A percentile compares a stretch with the other conserved stretches of the same genome.
phyloP scores from a whole-genome alignment of 2,329 filamentous ascomycete species.

The Cladosporium halotolerans region DNA sequence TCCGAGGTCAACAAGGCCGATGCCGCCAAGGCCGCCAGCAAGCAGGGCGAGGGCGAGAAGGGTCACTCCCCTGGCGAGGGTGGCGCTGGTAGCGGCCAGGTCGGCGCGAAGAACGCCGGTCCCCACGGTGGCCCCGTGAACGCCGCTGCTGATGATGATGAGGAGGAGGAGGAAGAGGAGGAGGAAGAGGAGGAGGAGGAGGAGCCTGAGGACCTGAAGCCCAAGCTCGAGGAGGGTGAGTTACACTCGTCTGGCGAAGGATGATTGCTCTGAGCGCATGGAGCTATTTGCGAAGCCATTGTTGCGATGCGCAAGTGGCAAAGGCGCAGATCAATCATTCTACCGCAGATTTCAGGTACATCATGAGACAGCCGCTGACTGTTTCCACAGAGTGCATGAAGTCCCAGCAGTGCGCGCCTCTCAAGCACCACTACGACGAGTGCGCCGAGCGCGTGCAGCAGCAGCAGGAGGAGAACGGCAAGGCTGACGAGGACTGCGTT shows the following conservation, averaged over 20 bases:
- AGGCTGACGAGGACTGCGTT: conserved; percentile 89
- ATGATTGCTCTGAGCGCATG: background rate
- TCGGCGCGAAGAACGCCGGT: conserved; percentile 19
- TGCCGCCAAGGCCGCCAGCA: conserved; percentile 26
- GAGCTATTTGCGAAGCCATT: background rate
- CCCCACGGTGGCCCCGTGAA: conserved; percentile 26
- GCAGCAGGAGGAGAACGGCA: conserved; percentile 62
- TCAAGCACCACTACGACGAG: conserved; percentile 98
- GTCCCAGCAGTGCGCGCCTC: conserved; percentile 73
- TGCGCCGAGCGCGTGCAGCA: conserved; percentile 89
- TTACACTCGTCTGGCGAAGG: background rate
- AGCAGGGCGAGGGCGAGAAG: conserved; percentile 15
- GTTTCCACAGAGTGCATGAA: conserved; percentile 70
- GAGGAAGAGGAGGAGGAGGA: conserved; percentile 77
- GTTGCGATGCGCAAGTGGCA: too few species aligned
- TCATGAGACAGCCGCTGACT: background rate
- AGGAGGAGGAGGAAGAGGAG: conserved; percentile 56
- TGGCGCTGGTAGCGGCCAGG: conserved; percentile 24
- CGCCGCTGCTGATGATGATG: conserved; percentile 43
- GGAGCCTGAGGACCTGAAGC: conserved; percentile 74
- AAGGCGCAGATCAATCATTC: too few species aligned
- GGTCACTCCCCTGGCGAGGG: conserved; percentile 25
- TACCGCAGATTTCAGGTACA: too few species aligned
- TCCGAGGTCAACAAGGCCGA: conserved; percentile 39
- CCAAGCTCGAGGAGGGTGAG: conserved; percentile 85